phyloP scores from a whole-genome alignment of 371 early-diverging fungal genomes.

The Zychaea mexicana region DNA sequence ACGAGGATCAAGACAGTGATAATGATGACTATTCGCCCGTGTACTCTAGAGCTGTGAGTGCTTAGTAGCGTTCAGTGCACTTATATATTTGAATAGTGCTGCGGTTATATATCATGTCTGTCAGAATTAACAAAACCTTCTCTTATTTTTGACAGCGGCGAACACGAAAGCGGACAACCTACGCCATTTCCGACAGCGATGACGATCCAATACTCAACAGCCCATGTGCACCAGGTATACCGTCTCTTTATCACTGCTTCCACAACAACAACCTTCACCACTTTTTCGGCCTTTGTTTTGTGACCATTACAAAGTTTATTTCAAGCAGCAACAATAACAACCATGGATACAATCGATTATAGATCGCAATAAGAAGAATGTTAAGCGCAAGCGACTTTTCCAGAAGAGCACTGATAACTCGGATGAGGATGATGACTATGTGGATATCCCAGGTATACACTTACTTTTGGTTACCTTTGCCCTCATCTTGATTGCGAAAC shows the following conservation, averaged over 20 bases:
- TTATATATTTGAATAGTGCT: too few relatives aligned
- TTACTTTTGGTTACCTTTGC: too few relatives aligned
- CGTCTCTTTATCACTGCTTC: constrained; percentile 22
- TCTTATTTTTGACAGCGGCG: neutral
- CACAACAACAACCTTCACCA: constrained; percentile 20
- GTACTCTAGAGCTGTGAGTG: neutral
- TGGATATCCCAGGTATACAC: neutral
- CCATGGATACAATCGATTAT: neutral
- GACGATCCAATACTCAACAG: constrained; percentile 14
- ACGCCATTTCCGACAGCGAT: neutral
- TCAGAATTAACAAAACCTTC: neutral
- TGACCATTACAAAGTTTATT: too few relatives aligned
- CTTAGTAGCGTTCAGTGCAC: neutral
- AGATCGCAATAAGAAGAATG: neutral
- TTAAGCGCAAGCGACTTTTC: constrained; percentile 27
- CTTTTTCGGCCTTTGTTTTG: neutral
- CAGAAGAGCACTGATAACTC: constrained; percentile 9
- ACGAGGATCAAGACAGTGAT: neutral
- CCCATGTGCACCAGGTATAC: constrained; percentile 18
- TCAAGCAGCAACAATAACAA: neutral
- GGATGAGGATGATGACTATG: neutral
- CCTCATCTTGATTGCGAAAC: too few relatives aligned
- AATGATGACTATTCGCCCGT: neutral
- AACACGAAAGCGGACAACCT: neutral
- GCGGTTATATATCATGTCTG: neutral